A percentile compares a stretch with the other conserved stretches of the same genome.
phyloP scores from a whole-genome alignment of 805 yeast species.

The Metschnikowia aberdeeniae region DNA sequence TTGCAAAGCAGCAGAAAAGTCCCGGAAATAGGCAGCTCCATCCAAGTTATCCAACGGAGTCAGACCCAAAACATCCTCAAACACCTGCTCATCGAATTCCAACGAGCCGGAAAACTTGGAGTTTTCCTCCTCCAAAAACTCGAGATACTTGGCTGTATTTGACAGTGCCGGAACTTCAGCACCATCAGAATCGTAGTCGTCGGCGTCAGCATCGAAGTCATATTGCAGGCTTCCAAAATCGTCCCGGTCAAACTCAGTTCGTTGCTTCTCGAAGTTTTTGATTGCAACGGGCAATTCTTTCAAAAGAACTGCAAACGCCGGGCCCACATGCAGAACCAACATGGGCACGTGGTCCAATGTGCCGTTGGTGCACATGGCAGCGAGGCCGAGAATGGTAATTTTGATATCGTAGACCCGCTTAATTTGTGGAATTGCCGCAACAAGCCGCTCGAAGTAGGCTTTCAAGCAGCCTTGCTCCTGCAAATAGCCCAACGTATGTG shows the following conservation, averaged over 20 bases:
- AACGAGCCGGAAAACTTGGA: constrained; percentile 29
- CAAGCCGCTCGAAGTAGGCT: constrained; percentile 62
- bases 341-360: constrained; percentile 34
- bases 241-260: constrained; percentile 47
- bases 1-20: constrained; percentile 13
- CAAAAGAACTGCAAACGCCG: constrained; percentile 48
- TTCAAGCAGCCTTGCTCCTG: constrained; percentile 36
- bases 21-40: constrained; percentile 14
- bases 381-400: constrained; percentile 62
- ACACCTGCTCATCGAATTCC: constrained; percentile 22
- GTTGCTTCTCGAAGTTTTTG: constrained; percentile 55
- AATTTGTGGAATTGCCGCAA: constrained; percentile 49
- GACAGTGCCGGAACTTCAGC: constrained; percentile 25
- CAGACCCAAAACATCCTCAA: constrained; percentile 25
- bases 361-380: constrained; percentile 2
- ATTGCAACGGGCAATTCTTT: constrained; percentile 70
- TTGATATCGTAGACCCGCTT: constrained; percentile 79
- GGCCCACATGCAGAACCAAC: constrained; percentile 33
- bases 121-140: constrained; percentile 45
- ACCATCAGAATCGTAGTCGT: constrained; percentile 18
- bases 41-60: constrained; percentile 17
- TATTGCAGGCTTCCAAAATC: constrained; percentile 11
- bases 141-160: constrained; percentile 41
- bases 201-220: constrained; percentile 10
- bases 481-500: constrained; percentile 47